Evolutionary conservation across 768 basidiomycete genomes (phyloP), one percentile per base, ranked within the genome.

Genomic region (Kwoniella heveanensis): DNA sequence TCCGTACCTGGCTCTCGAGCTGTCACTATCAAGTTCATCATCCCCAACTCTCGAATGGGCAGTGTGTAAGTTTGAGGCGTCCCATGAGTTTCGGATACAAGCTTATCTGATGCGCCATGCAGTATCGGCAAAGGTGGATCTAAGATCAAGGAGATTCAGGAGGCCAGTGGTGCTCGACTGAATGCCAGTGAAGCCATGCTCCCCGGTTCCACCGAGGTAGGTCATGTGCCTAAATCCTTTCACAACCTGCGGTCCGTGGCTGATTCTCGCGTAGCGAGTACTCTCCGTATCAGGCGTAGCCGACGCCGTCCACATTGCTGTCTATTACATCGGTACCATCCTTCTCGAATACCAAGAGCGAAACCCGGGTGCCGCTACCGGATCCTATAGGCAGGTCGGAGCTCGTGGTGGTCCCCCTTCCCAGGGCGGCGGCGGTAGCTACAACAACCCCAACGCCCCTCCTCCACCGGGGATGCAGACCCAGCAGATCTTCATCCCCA

Each of bases 101-200:
- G 51, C 60, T 37, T 10, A 53, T 30, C 1, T 30, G 15, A 10
- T n/a, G 5, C 36, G 48, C 21, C 26, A 13, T 15, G 10, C 53
- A 80, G 80, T 64, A 99, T 99, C 74, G 96, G 96, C 60, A 98
- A 96, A 80, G 90, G 89, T 67, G 96, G 96, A 30, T 88, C 89
- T 37, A 99, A 99, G 81, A 99, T 99, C 80, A 97, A 97, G 83
- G 96, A 99, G 82, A 99, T 99, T 68, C 96, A 99, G 78, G 96
- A 99, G 74, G 96, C 96, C 26, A 92, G 90, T 67, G 96, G 96
- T 36, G 96, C 96, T 17, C 84, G 93, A 66, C 82, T 99, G 70
- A 98, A 98, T 76, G 96, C 96, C 22, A 92, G 90, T 74, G 96
- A 98, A 81, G 90, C 92, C 56, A 96, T 98, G 94, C 85, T 99